phyloP scores from a whole-genome alignment of 129 eudicot genomes.

The Artemisia argyi region DNA sequence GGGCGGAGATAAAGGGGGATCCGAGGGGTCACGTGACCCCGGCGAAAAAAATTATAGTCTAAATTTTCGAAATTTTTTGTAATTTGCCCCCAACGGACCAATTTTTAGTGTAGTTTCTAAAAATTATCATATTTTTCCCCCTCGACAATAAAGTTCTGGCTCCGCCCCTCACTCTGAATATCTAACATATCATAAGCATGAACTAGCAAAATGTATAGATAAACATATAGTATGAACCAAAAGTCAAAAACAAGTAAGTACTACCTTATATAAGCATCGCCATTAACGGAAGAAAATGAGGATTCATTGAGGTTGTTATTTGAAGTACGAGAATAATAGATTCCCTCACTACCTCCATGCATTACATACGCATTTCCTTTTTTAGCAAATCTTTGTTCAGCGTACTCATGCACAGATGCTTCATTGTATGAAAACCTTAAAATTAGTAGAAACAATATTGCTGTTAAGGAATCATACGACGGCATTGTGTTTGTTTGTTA shows the following conservation, averaged over 20 bases:
- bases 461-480: constrained; percentile 30
- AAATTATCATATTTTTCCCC: no score
- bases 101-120: no score
- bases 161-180: no score
- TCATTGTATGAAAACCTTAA: constrained; percentile 23
- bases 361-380: constrained; percentile 82
- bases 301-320: constrained; percentile 28
- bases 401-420: constrained; percentile 73
- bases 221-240: not conserved
- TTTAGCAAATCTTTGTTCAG: constrained; percentile 41
- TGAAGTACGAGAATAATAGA: constrained; percentile 52
- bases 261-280: not conserved
- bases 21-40: no score
- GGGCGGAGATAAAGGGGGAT: no score
- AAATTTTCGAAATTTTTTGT: no score
- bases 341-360: constrained; percentile 90
- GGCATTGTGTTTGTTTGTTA: constrained; percentile 32
- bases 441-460: constrained; percentile 31
- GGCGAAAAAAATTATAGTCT: no score
- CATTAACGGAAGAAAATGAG: constrained; percentile 31
- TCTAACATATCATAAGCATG: not conserved
- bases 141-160: no score
- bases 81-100: no score
- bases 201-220: not conserved
- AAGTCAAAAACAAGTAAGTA: not conserved